These are phyloP conservation scores for Annulohypoxylon truncatum DNA, from an alignment of 2,329 filamentous ascomycete genomes.

Conservation along the genomic window DNA sequence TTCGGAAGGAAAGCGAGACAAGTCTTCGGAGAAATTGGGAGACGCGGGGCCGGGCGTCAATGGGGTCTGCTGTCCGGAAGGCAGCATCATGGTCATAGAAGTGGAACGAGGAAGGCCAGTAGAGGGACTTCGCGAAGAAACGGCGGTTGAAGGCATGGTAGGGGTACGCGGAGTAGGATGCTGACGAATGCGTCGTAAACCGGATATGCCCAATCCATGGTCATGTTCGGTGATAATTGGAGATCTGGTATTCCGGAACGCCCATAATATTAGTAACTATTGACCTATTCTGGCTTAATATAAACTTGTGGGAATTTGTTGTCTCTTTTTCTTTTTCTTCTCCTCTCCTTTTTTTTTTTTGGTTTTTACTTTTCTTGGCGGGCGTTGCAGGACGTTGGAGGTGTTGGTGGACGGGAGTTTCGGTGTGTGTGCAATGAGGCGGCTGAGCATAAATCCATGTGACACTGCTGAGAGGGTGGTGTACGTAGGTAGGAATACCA, in stretches of 20 bases:
- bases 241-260: conserved; percentile 66
- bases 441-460: conserved; percentile 37
- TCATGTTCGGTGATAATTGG: conserved; percentile 87
- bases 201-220: conserved; percentile 85
- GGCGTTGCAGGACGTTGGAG: conserved; percentile 28
- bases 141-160: conserved; percentile 72
- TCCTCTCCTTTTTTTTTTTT: conserved; percentile 4
- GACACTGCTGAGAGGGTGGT: conserved; percentile 27
- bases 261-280: conserved; percentile 43
- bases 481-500: conserved; percentile 15
- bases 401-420: conserved; percentile 10
- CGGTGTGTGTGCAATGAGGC: conserved; percentile 26
- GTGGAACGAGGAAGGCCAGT: conserved; percentile 72
- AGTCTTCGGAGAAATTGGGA: conserved; percentile 85
- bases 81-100: conserved; percentile 76
- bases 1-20: conserved; percentile 92
- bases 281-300: conserved; percentile 27
- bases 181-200: conserved; percentile 93
- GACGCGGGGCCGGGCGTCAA: conserved; percentile 74
- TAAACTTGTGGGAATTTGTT: conserved; percentile 6
- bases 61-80: conserved; percentile 65
- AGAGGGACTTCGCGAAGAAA: conserved; percentile 71
- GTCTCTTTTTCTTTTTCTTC: conserved; percentile 10
- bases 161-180: conserved; percentile 75
- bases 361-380: conserved; percentile 19